These are phyloP conservation scores for Populus tomentosa DNA, from an alignment of 441 rosid species.

Conservation along the genomic window DNA sequence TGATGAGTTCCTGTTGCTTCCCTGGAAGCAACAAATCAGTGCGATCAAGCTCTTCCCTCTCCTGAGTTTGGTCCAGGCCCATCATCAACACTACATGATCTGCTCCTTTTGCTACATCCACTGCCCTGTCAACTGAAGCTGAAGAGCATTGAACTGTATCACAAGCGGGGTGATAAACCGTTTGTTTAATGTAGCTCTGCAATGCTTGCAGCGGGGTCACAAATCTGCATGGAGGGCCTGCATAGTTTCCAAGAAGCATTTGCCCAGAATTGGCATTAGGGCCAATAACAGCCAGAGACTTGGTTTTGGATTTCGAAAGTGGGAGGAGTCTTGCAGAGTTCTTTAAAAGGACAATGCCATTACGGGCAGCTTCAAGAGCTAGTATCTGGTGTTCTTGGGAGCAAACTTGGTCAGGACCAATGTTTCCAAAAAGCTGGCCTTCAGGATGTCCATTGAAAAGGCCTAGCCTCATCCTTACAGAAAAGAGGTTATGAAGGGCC, in stretches of 20 bases:
- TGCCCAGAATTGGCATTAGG: slow-evolving; percentile 64
- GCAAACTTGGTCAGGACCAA: slow-evolving; percentile 66
- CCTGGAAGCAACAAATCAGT: slow-evolving; percentile 69
- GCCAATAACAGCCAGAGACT: slow-evolving; percentile 68
- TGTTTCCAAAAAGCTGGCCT: slow-evolving; percentile 53
- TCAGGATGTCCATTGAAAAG: slow-evolving; percentile 78
- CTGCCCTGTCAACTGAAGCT: slow-evolving; percentile 48
- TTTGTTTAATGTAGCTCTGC: slow-evolving; percentile 40
- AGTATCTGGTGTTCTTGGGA: slow-evolving; percentile 66
- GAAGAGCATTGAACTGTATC: slow-evolving; percentile 56
- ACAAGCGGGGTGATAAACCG: slow-evolving; percentile 54
- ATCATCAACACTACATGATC: slow-evolving; percentile 72
- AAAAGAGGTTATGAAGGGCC: slow-evolving; percentile 59
- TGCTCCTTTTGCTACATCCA: slow-evolving; percentile 43
- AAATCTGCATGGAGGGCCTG: slow-evolving; percentile 81
- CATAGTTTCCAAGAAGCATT: slow-evolving; percentile 85
- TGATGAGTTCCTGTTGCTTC: slow-evolving; percentile 66
- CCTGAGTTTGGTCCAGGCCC: slow-evolving; percentile 88
- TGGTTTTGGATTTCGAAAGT: slow-evolving; percentile 45
- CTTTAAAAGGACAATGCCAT: slow-evolving; percentile 87
- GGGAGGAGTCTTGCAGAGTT: slow-evolving; percentile 60
- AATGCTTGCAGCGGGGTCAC: slow-evolving; percentile 72
- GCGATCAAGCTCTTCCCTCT: slow-evolving; percentile 70
- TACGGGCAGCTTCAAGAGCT: slow-evolving; percentile 86
- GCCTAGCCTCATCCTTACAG: slow-evolving; percentile 88